phyloP scores from a whole-genome alignment of 2,329 filamentous ascomycete species.

The Akanthomyces dipterigenus region DNA sequence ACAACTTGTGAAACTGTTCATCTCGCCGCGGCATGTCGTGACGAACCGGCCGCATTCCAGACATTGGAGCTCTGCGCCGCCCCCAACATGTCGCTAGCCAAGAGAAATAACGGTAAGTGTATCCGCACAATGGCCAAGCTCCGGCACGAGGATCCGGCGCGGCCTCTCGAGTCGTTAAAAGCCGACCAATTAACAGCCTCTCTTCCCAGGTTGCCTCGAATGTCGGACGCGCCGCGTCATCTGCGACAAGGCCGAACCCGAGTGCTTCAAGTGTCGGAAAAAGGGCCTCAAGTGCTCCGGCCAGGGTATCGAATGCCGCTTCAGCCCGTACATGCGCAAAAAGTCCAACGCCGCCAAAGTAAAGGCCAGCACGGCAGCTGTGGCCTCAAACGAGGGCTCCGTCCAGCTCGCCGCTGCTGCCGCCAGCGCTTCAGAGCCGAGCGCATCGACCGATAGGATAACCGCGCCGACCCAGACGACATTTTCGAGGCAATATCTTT shows the following conservation, averaged over 20 bases:
- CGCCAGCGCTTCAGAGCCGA: not conserved
- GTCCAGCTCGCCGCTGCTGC: not conserved
- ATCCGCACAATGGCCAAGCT: not conserved
- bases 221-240: conserved; percentile 31
- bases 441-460: not conserved
- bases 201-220: conserved; percentile 29
- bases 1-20: not conserved
- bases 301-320: conserved; percentile 28
- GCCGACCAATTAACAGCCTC: not conserved
- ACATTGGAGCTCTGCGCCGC: not conserved
- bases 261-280: conserved; percentile 33
- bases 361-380: conserved; percentile 8
- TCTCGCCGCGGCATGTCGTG: not conserved
- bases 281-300: conserved; percentile 33
- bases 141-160: not conserved
- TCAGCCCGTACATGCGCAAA: conserved; percentile 25
- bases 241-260: conserved; percentile 32
- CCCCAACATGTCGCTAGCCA: conserved; percentile 21
- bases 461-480: not conserved
- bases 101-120: conserved; percentile 20
- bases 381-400: not conserved
- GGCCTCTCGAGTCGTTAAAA: not conserved
- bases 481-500: not conserved
- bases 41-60: not conserved
- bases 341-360: conserved; percentile 7